Evolutionary conservation across 352 stramenopile genomes (phyloP).

Genomic region (Pythium aristosporum): DNA sequence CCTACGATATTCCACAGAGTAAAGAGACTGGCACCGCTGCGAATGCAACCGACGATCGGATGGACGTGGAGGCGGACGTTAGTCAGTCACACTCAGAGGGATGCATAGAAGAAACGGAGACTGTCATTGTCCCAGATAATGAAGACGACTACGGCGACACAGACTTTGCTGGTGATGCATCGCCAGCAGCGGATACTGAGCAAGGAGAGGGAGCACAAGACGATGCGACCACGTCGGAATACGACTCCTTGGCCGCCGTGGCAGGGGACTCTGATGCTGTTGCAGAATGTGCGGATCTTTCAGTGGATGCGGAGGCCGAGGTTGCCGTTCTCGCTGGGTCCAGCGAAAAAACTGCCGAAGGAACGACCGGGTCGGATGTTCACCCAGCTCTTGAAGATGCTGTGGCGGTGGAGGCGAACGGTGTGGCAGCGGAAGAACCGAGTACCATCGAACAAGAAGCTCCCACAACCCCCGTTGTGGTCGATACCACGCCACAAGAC

Average conservation of each 20-base stretch:
- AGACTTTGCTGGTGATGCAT: conserved; percentile 9
- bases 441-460: not conserved
- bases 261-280: not conserved
- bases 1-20: not conserved
- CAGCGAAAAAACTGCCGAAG: not conserved
- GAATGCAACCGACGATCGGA: not conserved
- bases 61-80: not conserved
- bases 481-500: not conserved
- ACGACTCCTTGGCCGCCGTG: not conserved
- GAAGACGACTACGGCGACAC: conserved; percentile 6
- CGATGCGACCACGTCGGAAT: not conserved
- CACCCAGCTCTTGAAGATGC: not conserved
- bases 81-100: not conserved
- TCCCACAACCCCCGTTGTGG: not conserved
- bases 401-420: not conserved
- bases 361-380: not conserved
- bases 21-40: not conserved
- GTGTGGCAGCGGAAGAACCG: not conserved
- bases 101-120: not conserved
- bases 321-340: not conserved
- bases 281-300: not conserved
- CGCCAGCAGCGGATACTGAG: not conserved
- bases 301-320: not conserved
- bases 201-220: not conserved
- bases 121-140: not conserved